Base-by-base conservation (phyloP, 1,284 basidiomycete species). In the Sporisorium sorghi region DNA sequence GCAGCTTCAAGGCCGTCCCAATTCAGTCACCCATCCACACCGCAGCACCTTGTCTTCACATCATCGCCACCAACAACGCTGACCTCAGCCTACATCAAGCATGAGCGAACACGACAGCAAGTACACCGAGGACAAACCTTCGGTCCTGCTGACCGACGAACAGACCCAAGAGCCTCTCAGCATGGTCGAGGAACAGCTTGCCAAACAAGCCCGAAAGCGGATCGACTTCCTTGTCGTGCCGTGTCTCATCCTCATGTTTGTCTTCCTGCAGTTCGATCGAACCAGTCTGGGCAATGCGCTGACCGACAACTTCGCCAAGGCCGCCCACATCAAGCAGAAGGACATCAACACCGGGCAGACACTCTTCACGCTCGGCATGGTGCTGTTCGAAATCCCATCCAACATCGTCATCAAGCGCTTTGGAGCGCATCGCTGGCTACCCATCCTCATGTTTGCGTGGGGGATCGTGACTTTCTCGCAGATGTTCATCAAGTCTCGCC, bases 221-320 rank as follows among this genome's bases (percentile, higher is more conserved):
- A 46, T 46, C 43, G 43, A 46, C 24, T 14, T 12, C 3, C 17
- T 46, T 9, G 43, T 46, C 43, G 15, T 46, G 15, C 43, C 43
- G 15, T 46, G 43, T 14, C 43, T 46, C 24, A 24, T 46, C 14
- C 43, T 46, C 21, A 46, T 46, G 43, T 46, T 46, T 17, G 26
- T 46, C 24, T 46, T 46, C 23, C 26, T 46, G 43, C 43, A 46
- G 24, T 46, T 46, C 43, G 43, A 46, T 28, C 43, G 43, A 14
- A 46, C 43, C 24, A 46, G 43, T 28, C 24, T 46, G 23, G 43
- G 43, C 43, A 46, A 46, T 28, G 43, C 43, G 14, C 28, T 46
- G 43, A 46, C 43, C 23, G 43, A 46, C 43, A 46, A 46, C 26
- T 46, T 46, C 28, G 43, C 43, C 43, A 46, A 46, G 24, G 43